Evolutionary conservation across 208 protist species (phyloP), one percentile per base, ranked within the genome.

Genomic region (Trypanosoma conorhini): DNA sequence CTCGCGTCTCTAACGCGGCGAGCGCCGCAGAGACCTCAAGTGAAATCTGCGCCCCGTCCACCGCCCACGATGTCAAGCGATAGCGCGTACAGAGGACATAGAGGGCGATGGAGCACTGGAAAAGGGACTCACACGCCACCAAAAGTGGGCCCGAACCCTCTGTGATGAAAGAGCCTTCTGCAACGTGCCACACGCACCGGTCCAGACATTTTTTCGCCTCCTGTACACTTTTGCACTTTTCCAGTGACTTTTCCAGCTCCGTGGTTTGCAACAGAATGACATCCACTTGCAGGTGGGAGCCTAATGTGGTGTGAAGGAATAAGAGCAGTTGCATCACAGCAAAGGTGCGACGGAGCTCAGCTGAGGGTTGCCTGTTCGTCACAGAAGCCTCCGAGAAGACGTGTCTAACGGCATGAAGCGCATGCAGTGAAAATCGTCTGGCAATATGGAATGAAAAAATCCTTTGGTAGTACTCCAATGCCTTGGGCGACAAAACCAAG

Each of bases 231-330:
- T 65, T 73, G 69, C 87, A 95, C 38, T 71, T 67, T 30, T 65
- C 58, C 40, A 78, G 44, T 26, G 72, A 70, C 59, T 51, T 67
- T 52, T 79, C 72, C 38, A 92, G 76, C 60, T 81, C 65, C n/a
- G 72, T 30, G 17, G 80, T 81, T 63, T 70, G 69, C 54, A 81
- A 65, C 70, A 78, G 75, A 38, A 87, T 82, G 3, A 94, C 86
- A 72, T 96, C 91, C 31, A 96, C 85, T 54, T 96, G 88, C 48
- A 89, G 63, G 74, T 96, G 88, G 46, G 91, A 80, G 28, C 74
- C 72, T 28, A 96, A 35, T 33, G 86, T 78, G 21, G 83, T 85
- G 24, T 83, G 70, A 35, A 96, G 35, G 51, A 91, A 96, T 28
- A 84, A 74, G 15, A 92, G 65, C 2, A 83, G 51, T 26, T 96